A percentile compares a stretch with the other conserved stretches of the same genome.
phyloP scores from a whole-genome alignment of 148 eudicot species.

The Gaultheria prostrata region DNA sequence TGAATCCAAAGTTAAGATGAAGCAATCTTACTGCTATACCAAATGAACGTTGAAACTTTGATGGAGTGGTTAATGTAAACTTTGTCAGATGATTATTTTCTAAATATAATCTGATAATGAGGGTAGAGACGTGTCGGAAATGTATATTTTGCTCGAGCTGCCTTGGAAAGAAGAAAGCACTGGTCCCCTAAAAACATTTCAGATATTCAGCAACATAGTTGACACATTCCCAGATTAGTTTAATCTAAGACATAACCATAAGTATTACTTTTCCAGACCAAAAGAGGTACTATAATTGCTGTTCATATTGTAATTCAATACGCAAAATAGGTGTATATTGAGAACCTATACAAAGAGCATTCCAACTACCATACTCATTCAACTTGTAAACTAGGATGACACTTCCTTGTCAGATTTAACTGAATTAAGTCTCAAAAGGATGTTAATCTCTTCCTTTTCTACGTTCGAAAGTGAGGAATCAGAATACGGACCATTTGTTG shows the following conservation, averaged over 20 bases:
- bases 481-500: slow-evolving; percentile 19
- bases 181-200: neutral
- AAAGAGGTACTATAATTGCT: neutral
- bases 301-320: neutral
- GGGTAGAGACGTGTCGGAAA: neutral
- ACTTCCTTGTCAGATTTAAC: slow-evolving; percentile 7
- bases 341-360: neutral
- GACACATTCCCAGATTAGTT: neutral
- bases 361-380: neutral
- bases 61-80: neutral
- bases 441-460: slow-evolving; percentile 23
- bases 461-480: slow-evolving; percentile 31
- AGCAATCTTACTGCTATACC: neutral
- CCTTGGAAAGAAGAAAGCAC: neutral
- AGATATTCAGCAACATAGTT: neutral
- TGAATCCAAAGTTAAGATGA: too few species aligned
- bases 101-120: neutral
- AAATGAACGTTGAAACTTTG: neutral
- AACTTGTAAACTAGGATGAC: neutral
- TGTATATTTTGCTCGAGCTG: neutral
- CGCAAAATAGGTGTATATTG: neutral
- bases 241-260: neutral
- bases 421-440: slow-evolving; percentile 18
- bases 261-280: neutral
- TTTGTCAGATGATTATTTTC: neutral